These are phyloP conservation scores for Aspergillus texensis DNA, from an alignment of 2,329 filamentous ascomycete genomes.

Conservation along the genomic window DNA sequence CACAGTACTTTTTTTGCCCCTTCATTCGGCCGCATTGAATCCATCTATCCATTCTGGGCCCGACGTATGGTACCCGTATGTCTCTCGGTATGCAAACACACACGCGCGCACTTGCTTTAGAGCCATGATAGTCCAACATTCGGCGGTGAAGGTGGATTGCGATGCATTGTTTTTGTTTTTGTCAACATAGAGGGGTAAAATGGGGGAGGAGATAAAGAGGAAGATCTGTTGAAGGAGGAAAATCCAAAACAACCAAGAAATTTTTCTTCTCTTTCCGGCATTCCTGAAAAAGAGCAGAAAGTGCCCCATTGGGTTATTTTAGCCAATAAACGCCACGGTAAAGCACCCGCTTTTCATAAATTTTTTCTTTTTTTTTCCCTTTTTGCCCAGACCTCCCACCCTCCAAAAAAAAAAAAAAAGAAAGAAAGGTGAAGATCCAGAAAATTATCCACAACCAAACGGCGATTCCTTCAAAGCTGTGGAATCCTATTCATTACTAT, in stretches of 20 bases:
- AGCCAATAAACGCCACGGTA: constrained; percentile 29
- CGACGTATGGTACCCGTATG: background rate
- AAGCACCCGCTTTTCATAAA: constrained; percentile 22
- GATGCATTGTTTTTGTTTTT: background rate
- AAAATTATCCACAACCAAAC: constrained; percentile 7
- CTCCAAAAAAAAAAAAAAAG: constrained; percentile 6
- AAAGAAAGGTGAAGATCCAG: constrained; percentile 16
- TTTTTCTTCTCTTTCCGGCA: constrained; percentile 1
- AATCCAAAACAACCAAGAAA: constrained; percentile 3
- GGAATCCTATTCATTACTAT: constrained; percentile 15
- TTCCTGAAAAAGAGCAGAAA: constrained; percentile 3
- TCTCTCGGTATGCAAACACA: constrained; percentile 8
- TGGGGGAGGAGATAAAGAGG: background rate
- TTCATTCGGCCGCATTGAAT: constrained; percentile 7
- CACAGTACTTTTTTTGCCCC: constrained; percentile 26
- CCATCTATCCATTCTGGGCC: background rate
- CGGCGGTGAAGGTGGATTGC: constrained; percentile 9
- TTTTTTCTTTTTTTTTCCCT: constrained; percentile 13
- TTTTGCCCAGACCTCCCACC: background rate
- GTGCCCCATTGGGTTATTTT: constrained; percentile 8
- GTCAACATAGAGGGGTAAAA: constrained; percentile 10
- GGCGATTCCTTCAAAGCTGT: constrained; percentile 15
- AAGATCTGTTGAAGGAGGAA: background rate
- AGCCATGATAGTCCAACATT: background rate
- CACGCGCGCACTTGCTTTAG: background rate